Evolutionary conservation across 352 stramenopile species (phyloP).

Genomic region (Phytopythium kandeliae): DNA sequence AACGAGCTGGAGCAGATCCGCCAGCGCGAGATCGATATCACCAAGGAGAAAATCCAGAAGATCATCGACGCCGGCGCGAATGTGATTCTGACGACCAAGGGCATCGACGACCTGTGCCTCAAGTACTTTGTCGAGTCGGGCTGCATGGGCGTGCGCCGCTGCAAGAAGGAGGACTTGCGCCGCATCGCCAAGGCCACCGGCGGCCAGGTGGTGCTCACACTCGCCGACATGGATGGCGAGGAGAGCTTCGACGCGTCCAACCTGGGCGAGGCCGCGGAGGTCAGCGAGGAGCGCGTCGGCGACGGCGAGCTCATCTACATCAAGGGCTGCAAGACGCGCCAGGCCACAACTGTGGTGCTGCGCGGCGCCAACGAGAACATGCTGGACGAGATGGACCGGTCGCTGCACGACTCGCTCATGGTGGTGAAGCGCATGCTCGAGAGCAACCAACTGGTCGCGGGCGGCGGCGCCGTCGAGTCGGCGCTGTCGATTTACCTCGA

Average conservation of each 20-base stretch:
- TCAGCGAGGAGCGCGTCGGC: slow-evolving; percentile 96
- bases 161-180: slow-evolving; percentile 98
- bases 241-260: slow-evolving; percentile 95
- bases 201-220: slow-evolving; percentile 94
- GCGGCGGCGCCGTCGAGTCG: slow-evolving; percentile 97
- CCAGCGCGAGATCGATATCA: slow-evolving; percentile 99
- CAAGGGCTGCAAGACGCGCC: slow-evolving; percentile 92
- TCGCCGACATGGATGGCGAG: slow-evolving; percentile 98
- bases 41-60: slow-evolving; percentile 99
- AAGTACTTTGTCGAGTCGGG: slow-evolving; percentile 99
- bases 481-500: slow-evolving; percentile 98
- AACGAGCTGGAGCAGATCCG: slow-evolving; percentile 98
- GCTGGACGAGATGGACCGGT: slow-evolving; percentile 99
- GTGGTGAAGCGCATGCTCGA: slow-evolving; percentile 99
- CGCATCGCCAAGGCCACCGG: slow-evolving; percentile 98
- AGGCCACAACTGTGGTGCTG: slow-evolving; percentile 96
- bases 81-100: slow-evolving; percentile 99
- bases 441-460: slow-evolving; percentile 97
- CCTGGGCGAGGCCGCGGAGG: slow-evolving; percentile 91
- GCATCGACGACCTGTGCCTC: slow-evolving; percentile 99
- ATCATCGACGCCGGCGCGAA: slow-evolving; percentile 98
- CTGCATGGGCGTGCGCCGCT: slow-evolving; percentile 95
- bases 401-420: slow-evolving; percentile 98
- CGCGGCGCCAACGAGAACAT: slow-evolving; percentile 99
- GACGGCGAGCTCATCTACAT: slow-evolving; percentile 99